Percentiles rank a stretch among this genome's conserved stretches.
Conservation (phyloP, 495 filamentous ascomycete species). For the Astrothelium macrocarpum region DNA sequence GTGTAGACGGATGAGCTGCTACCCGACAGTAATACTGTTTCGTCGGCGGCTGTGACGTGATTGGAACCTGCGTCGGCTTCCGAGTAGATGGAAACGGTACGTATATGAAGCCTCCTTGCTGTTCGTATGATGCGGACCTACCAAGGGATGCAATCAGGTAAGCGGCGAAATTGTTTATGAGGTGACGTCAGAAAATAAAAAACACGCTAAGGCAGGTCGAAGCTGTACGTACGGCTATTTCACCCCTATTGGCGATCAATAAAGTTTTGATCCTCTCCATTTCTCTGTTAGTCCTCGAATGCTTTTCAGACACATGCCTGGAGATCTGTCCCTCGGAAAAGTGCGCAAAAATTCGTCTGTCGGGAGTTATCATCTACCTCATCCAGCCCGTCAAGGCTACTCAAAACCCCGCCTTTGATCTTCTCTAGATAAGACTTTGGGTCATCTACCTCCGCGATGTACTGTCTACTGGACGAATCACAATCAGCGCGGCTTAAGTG, state of each 20-base stretch:
- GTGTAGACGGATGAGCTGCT: conserved; percentile 39
- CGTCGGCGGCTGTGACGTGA: conserved; percentile 46
- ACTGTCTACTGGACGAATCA: neutral
- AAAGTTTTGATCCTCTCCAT: conserved; percentile 26
- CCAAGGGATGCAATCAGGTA: neutral
- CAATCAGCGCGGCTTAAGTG: neutral
- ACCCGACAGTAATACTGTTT: conserved; percentile 40
- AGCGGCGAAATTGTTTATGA: neutral
- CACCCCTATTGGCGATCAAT: conserved; percentile 44
- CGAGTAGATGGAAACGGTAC: conserved; percentile 47
- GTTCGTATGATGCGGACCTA: conserved; percentile 25
- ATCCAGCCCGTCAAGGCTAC: neutral
- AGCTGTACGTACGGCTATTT: conserved; percentile 42
- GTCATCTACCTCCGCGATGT: neutral
- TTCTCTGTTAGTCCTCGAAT: neutral
- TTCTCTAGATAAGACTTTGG: neutral
- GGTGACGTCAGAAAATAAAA: neutral
- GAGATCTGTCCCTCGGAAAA: neutral
- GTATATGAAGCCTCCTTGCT: conserved; percentile 31
- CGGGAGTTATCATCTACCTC: neutral
- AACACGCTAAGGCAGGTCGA: conserved; percentile 28
- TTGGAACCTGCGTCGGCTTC: conserved; percentile 44
- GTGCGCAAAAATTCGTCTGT: neutral
- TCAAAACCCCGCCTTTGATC: conserved; percentile 1
- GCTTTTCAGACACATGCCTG: neutral